Base-by-base conservation (phyloP, 106 monocot species). In the Hemerocallis citrina region DNA sequence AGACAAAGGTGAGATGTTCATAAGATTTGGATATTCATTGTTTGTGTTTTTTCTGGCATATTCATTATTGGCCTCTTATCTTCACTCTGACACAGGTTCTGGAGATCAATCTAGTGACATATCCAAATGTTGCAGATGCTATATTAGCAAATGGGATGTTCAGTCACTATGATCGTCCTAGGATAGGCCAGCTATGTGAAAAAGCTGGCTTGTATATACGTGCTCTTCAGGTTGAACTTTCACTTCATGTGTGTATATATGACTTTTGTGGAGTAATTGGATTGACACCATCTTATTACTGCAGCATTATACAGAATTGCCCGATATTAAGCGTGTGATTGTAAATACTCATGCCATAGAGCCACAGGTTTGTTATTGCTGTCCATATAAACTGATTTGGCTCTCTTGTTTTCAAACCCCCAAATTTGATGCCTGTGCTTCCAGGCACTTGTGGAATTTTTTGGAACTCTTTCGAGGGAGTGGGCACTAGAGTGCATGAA, bases 81-180 rank as follows among this genome's bases (percentile, higher is more conserved):
- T 5, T 57, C 38, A 30, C 21, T 30, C 54, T 57, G 34, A 13
- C 36, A 8, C 75, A 98, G 96, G 96, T 98, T 14, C 73, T 98
- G 74, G 96, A 98, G 77, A 92, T 98, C 62, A 98, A 98, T 72
- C 68, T 98, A 69, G 96, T 98, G 52, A 98, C 96, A 35, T 98
- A 84, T 68, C 96, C 96, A 48, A 98, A 98, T 85, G 96, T 98
- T 57, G 96, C 91, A 23, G 96, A 98, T 88, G 91, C 96, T 52
- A 98, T 98, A 58, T 88, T 98, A 68, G 96, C 96, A 30, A 98
- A 98, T 84, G 96, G 96, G 52, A 96, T 96, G 96, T 96, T 96
- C 50, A 87, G 76, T 67, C 96, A 96, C 62, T 96, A 96, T 73
- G 96, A 96, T 54, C 91, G 96, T 60, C 96, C 96, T 60, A 71